These are phyloP conservation scores for Nicotiana tomentosiformis DNA, from an alignment of 257 asterid species.

Conservation along the genomic window DNA sequence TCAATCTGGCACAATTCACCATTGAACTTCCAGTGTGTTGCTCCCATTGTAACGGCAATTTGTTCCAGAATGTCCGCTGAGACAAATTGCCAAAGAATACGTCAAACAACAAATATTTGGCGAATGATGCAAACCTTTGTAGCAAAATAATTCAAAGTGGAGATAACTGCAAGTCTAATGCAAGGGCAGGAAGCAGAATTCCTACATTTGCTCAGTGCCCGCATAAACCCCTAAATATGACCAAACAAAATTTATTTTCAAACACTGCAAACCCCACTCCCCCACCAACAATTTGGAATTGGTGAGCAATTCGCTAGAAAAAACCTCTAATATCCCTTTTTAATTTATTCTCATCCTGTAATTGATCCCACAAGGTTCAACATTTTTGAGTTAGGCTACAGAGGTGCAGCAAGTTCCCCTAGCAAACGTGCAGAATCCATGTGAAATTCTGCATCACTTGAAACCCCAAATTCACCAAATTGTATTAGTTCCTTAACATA, in stretches of 20 bases:
- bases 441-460: neutral
- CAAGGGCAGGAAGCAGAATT: neutral
- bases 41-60: slow-evolving; percentile 13
- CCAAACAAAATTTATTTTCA: neutral
- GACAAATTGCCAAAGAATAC: neutral
- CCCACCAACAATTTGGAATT: neutral
- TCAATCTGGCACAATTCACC: neutral
- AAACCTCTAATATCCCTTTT: neutral
- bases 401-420: neutral
- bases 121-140: neutral
- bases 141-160: neutral
- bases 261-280: neutral
- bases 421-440: neutral
- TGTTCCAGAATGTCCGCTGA: slow-evolving; percentile 11
- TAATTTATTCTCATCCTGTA: neutral
- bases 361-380: neutral
- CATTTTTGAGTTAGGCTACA: slow-evolving; percentile 3
- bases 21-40: slow-evolving; percentile 11
- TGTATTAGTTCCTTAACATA: neutral
- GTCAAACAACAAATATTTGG: neutral
- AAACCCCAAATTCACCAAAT: neutral
- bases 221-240: neutral
- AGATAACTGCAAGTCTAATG: neutral
- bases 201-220: neutral
- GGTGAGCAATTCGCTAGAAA: neutral